Evolutionary conservation across 2,329 filamentous ascomycete genomes (phyloP).

Genomic region (Clathrospora elynae): DNA sequence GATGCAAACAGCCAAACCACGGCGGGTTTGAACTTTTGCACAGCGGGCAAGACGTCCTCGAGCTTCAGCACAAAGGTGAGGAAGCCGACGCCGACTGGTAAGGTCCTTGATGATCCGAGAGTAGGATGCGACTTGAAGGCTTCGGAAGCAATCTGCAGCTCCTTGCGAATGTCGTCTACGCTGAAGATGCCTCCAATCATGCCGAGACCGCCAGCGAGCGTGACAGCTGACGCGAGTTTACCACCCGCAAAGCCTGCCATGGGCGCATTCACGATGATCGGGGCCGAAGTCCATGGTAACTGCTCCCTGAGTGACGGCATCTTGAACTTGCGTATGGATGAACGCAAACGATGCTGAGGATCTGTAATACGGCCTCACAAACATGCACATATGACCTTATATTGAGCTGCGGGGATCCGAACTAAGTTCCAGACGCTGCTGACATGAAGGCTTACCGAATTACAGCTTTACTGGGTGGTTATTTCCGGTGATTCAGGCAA

Average conservation of each 20-base stretch:
- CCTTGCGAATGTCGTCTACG: conserved; percentile 35
- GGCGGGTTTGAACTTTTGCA: conserved; percentile 60
- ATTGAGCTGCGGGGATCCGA: no score
- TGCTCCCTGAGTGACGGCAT: conserved; percentile 23
- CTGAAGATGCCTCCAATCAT: conserved; percentile 50
- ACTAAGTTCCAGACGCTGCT: no score
- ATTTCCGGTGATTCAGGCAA: no score
- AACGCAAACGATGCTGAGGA: no score
- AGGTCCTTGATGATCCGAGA: conserved; percentile 22
- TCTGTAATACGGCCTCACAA: no score
- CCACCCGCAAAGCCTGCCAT: conserved; percentile 67
- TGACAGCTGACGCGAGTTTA: conserved; percentile 65
- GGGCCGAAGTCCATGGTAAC: conserved; percentile 60
- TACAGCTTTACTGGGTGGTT: not conserved
- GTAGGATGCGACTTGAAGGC: conserved; percentile 21
- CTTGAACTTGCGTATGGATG: not conserved
- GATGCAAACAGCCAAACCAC: conserved; percentile 73
- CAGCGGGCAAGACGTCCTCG: conserved; percentile 56
- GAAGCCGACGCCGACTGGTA: conserved; percentile 66
- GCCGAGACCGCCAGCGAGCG: conserved; percentile 55
- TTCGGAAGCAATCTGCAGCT: conserved; percentile 35
- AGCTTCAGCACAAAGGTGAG: conserved; percentile 57
- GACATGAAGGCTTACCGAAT: not conserved
- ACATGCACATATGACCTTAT: no score
- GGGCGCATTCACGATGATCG: conserved; percentile 67